Conservation (phyloP, 106 monocot species). For the Agapanthus africanus region DNA sequence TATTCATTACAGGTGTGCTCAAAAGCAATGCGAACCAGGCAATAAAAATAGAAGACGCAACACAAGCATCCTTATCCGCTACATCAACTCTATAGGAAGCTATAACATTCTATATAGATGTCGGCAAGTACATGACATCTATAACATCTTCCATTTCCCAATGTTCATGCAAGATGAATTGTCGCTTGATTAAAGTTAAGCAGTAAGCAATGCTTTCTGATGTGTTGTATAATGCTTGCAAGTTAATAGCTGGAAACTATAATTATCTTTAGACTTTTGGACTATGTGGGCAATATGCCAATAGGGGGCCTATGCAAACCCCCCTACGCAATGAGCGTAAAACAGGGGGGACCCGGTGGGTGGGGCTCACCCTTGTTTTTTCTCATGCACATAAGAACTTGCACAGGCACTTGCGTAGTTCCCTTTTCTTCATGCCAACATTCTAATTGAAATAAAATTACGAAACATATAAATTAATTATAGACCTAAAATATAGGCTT, state of each 20-base stretch:
- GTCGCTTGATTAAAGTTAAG: background rate
- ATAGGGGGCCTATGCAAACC: no score
- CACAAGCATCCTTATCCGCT: slow-evolving; percentile 81
- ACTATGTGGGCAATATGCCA: no score
- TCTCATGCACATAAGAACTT: no score
- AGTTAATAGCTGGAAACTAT: background rate
- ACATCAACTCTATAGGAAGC: slow-evolving; percentile 48
- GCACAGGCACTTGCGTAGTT: no score
- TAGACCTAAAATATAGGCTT: no score
- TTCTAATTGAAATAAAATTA: no score
- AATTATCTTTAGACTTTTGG: no score
- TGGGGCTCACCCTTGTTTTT: no score
- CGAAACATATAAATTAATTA: no score
- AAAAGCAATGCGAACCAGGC: slow-evolving; percentile 65
- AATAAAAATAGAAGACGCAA: slow-evolving; percentile 80
- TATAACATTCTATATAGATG: slow-evolving; percentile 92
- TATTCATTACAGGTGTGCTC: slow-evolving; percentile 58
- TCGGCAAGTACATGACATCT: slow-evolving; percentile 65
- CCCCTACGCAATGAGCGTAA: no score
- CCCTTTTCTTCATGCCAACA: no score
- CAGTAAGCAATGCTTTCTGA: background rate
- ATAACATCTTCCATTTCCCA: background rate
- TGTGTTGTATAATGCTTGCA: background rate
- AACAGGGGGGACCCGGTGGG: no score
- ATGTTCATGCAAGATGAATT: background rate